Base-by-base conservation (phyloP, 2,329 filamentous ascomycete genomes). In the Cercospora sp. region DNA sequence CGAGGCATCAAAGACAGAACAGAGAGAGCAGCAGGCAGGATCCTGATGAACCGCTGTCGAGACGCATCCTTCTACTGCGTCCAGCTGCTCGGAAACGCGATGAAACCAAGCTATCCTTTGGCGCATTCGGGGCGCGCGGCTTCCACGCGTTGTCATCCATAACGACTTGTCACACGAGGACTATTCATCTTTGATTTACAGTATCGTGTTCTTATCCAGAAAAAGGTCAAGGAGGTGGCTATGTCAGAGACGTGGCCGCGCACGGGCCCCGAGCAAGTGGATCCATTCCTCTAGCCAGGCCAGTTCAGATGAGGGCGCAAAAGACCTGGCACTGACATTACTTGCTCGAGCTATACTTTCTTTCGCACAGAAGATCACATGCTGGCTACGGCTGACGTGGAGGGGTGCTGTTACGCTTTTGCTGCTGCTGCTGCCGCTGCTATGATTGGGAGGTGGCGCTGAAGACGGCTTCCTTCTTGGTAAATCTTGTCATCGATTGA, bases 211-310 rank as follows among this genome's bases (percentile, higher is more conserved):
- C 13, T n/a, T 23, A 55, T 55, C 48, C 48, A 55, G 23, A 55
- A 55, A 55, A 55, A 55, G 61, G 13, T 33, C 61, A 40, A 63
- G 61, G 61, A 57, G 61, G 61, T 63, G 61, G 61, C 61, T 63
- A 63, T 57, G 45, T 13, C 33, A 1, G 7, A 31, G 16, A 63
- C 31, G 23, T 23, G 48, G 48, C 20, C 48, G 23, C 48, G 48
- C 48, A 55, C 23, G 48, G 12, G 2, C 48, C 48, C 12, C 23
- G 5, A 55, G 23, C 23, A 55, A 55, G 23, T 55, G 48, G 48
- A 55, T n/a, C 48, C 48, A 30, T 55, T 8, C 8, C 2, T 55
- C 48, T 16, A 55, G 6, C 48, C 48, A 55, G 48, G 48, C 48
- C 7, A 55, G 2, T 55, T 28, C 42, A 63, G 60, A 63, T 63